Percentiles rank a stretch among this genome's conserved stretches.
Conservation (phyloP, 73 alveolate species). For the Uronychia setigera region DNA sequence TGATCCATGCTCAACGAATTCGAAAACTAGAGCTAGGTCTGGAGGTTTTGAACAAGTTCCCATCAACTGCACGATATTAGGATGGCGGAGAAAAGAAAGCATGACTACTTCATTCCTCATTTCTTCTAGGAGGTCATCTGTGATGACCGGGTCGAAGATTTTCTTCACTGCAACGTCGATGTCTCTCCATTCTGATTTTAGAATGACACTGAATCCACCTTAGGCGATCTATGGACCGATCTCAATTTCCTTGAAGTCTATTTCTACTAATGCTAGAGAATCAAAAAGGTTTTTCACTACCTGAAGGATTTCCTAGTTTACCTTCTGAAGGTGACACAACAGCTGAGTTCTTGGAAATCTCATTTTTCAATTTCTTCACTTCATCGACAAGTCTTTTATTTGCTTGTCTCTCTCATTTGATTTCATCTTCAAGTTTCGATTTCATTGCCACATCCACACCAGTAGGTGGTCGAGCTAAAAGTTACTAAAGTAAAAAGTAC, state of each 20-base stretch:
- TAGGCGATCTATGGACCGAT: conserved; percentile 84
- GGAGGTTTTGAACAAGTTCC: conserved; percentile 91
- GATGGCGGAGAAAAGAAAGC: conserved; percentile 94
- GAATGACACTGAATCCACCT: conserved; percentile 97
- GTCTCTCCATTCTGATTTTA: conserved; percentile 83
- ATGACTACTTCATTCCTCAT: conserved; percentile 92
- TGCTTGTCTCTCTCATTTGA: conserved; percentile 34
- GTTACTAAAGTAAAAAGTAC: neutral
- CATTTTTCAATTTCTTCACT: neutral
- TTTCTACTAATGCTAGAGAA: conserved; percentile 51
- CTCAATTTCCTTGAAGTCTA: conserved; percentile 72
- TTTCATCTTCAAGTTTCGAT: neutral
- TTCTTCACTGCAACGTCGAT: conserved; percentile 93
- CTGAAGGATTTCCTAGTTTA: conserved; percentile 1
- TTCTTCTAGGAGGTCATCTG: conserved; percentile 86
- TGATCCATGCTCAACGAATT: conserved; percentile 80
- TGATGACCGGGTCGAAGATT: conserved; percentile 93
- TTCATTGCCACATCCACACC: neutral
- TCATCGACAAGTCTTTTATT: conserved; percentile 22
- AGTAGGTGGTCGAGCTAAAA: neutral
- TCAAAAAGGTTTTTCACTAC: conserved; percentile 25
- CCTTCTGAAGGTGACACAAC: neutral
- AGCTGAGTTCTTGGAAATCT: neutral
- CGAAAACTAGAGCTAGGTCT: conserved; percentile 87
- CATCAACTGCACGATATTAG: conserved; percentile 89